Percentiles rank a stretch among this genome's conserved stretches.
Evolutionary conservation across 768 basidiomycete genomes (phyloP).

Genomic region (Pleurotus salmoneostramineus): DNA sequence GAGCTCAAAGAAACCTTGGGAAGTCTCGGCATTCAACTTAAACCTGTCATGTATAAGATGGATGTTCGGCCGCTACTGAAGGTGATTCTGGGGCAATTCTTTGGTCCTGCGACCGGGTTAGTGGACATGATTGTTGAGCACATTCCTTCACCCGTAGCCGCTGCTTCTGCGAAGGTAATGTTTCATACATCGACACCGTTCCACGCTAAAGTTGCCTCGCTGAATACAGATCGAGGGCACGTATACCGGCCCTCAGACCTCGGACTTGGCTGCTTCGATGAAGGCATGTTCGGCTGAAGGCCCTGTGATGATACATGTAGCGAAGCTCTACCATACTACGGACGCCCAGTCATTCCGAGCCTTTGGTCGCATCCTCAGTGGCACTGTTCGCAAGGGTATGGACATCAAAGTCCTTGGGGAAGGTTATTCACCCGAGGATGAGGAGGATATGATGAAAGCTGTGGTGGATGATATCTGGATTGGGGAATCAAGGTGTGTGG

Average conservation of each 20-base stretch:
- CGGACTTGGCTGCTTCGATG: constrained; percentile 77
- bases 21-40: constrained; percentile 77
- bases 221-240: constrained; percentile 65
- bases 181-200: background rate
- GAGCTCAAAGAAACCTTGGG: constrained; percentile 75
- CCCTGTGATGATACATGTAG: constrained; percentile 88
- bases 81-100: constrained; percentile 93
- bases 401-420: constrained; percentile 96
- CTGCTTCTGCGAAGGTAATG: constrained; percentile 55
- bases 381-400: constrained; percentile 80
- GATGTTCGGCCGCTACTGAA: constrained; percentile 94
- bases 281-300: constrained; percentile 78
- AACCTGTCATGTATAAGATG: constrained; percentile 97
- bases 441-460: constrained; percentile 93
- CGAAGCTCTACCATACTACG: constrained; percentile 94
- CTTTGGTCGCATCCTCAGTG: constrained; percentile 91
- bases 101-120: constrained; percentile 84
- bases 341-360: constrained; percentile 97
- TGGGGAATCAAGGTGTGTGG: constrained; percentile 76
- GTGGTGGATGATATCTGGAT: constrained; percentile 88
- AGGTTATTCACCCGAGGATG: constrained; percentile 97
- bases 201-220: background rate
- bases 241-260: constrained; percentile 86
- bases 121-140: constrained; percentile 91
- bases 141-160: constrained; percentile 76